Conservation (phyloP, 352 stramenopile species). For the Globisporangium paroecandrum region DNA sequence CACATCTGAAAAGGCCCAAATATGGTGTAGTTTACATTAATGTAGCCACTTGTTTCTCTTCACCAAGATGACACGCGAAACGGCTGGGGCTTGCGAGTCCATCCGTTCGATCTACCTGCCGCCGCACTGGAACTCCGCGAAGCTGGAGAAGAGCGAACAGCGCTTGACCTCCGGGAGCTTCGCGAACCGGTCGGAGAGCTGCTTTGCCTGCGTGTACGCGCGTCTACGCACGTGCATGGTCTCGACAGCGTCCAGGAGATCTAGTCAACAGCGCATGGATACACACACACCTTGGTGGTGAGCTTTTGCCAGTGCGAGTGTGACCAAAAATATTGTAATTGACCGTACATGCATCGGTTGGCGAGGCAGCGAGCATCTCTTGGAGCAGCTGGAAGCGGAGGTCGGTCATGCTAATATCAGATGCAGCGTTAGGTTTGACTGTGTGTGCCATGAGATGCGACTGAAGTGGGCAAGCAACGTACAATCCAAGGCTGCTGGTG, state of each 20-base stretch:
- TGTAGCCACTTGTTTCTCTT: neutral
- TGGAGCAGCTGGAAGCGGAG: slow-evolving; percentile 38
- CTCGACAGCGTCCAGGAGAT: slow-evolving; percentile 42
- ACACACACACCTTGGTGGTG: neutral
- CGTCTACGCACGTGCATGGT: slow-evolving; percentile 41
- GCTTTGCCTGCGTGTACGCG: slow-evolving; percentile 28
- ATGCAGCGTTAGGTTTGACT: neutral
- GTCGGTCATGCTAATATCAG: slow-evolving; percentile 28
- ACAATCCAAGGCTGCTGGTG: slow-evolving; percentile 38
- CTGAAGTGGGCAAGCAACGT: slow-evolving; percentile 11
- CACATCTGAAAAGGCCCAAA: neutral
- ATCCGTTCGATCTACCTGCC: neutral
- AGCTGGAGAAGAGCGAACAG: slow-evolving; percentile 29
- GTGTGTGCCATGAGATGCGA: neutral
- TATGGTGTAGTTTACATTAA: neutral
- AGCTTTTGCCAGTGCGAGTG: neutral
- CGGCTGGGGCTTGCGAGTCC: neutral
- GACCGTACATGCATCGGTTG: slow-evolving; percentile 32
- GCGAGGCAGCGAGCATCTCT: slow-evolving; percentile 30
- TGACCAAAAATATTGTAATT: too few species aligned
- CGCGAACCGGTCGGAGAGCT: slow-evolving; percentile 31
- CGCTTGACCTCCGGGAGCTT: slow-evolving; percentile 28
- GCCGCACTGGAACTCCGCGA: slow-evolving; percentile 24
- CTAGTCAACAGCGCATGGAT: slow-evolving; percentile 10
- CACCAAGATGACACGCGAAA: neutral